Evolutionary conservation across 331 rosid genomes (phyloP).

Genomic region (Pyracantha coccinea): DNA sequence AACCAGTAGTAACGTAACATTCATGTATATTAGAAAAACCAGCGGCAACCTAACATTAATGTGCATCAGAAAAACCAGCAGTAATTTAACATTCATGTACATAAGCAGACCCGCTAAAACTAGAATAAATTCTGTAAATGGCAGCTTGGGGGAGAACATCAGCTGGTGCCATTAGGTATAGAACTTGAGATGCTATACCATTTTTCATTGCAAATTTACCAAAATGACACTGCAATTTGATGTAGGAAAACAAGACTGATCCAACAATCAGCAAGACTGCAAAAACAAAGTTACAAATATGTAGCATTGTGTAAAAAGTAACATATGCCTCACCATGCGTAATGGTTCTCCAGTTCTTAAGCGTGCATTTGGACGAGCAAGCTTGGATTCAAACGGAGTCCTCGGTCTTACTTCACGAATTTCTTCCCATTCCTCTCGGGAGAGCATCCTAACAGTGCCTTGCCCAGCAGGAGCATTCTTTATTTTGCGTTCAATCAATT

Average conservation of each 20-base stretch:
- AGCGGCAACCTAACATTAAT: too few relatives aligned
- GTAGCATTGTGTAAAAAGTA: neutral
- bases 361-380: constrained; percentile 75
- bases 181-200: neutral
- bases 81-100: neutral
- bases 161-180: neutral
- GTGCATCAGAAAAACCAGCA: neutral
- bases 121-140: neutral
- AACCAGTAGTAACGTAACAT: neutral
- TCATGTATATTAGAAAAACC: neutral
- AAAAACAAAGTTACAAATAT: neutral
- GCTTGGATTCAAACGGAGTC: constrained; percentile 84
- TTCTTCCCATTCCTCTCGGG: constrained; percentile 80
- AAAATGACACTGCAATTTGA: neutral
- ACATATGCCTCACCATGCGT: constrained; percentile 29
- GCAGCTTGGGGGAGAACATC: neutral
- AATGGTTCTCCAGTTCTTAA: constrained; percentile 72
- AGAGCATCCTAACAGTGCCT: constrained; percentile 80
- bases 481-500: constrained; percentile 67
- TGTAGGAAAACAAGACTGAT: neutral
- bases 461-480: constrained; percentile 63
- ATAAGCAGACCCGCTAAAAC: neutral
- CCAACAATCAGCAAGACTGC: neutral
- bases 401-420: constrained; percentile 70
- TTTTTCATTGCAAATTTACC: neutral